phyloP scores from a whole-genome alignment of 805 yeast genomes.

The Ogataea glucozyma region DNA sequence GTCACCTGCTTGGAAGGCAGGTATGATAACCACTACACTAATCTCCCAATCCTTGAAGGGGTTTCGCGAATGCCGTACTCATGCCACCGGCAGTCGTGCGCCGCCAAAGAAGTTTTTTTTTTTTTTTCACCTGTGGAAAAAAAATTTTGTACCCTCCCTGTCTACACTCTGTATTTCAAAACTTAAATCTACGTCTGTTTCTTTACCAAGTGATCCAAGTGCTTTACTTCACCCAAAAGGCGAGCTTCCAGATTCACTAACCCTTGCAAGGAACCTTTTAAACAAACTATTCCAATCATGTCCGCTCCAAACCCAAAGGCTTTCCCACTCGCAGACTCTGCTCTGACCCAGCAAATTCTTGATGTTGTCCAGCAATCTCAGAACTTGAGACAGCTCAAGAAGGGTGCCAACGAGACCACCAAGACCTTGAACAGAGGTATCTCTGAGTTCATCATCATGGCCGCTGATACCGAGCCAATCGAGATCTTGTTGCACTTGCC shows the following conservation, averaged over 20 bases:
- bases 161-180: conserved; percentile 1
- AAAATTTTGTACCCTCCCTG: conserved; percentile 6
- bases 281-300: conserved; percentile 42
- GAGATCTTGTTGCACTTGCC: conserved; percentile 98
- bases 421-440: conserved; percentile 99
- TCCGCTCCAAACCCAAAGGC: conserved; percentile 97
- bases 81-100: neutral
- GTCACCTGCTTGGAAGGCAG: conserved; percentile 94
- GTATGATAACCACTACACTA: conserved; percentile 92
- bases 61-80: neutral
- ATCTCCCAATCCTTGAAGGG: conserved; percentile 54
- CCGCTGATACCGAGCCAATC: conserved; percentile 99
- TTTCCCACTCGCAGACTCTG: conserved; percentile 97
- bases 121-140: conserved; percentile 3
- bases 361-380: conserved; percentile 98
- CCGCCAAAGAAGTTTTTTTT: neutral
- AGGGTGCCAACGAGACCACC: conserved; percentile 99
- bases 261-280: conserved; percentile 53
- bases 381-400: conserved; percentile 96
- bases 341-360: conserved; percentile 91
- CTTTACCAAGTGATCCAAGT: too few species aligned
- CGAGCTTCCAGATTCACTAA: conserved; percentile 35
- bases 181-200: neutral
- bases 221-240: conserved; percentile 30
- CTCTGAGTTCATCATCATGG: conserved; percentile 98